Evolutionary conservation across 2,329 filamentous ascomycete genomes (phyloP).

Genomic region (Phialemoniopsis sp.): DNA sequence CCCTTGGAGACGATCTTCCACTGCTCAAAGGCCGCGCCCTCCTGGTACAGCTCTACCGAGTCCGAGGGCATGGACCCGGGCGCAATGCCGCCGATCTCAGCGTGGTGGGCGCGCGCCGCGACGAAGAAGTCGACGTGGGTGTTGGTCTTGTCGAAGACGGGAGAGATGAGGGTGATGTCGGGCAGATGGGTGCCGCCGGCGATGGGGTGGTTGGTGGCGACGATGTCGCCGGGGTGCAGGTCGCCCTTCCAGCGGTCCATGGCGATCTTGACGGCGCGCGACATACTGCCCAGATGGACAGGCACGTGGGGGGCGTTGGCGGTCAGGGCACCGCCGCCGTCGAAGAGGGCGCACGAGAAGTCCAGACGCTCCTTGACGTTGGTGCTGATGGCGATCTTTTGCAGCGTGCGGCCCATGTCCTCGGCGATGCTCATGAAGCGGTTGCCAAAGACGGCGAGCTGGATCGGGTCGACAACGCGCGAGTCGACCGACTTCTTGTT

Average conservation of each 20-base stretch:
- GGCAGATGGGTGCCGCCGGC: constrained; percentile 30
- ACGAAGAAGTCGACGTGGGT: constrained; percentile 35
- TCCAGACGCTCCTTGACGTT: constrained; percentile 80
- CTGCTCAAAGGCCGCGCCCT: constrained; percentile 53
- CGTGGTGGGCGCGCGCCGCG: constrained; percentile 62
- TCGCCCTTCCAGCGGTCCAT: constrained; percentile 59
- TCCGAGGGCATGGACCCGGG: constrained; percentile 73
- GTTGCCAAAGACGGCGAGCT: constrained; percentile 72
- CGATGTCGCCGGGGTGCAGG: constrained; percentile 25
- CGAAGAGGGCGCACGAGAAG: constrained; percentile 77
- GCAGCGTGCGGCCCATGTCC: constrained; percentile 73
- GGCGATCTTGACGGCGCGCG: constrained; percentile 69
- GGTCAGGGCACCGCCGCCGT: constrained; percentile 67
- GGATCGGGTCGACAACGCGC: constrained; percentile 61
- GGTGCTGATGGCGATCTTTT: constrained; percentile 72
- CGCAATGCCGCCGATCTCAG: constrained; percentile 53
- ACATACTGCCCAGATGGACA: constrained; percentile 74
- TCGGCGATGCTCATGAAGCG: constrained; percentile 82
- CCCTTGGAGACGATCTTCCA: constrained; percentile 64
- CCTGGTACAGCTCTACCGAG: constrained; percentile 54
- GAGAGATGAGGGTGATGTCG: constrained; percentile 28
- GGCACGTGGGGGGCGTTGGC: constrained; percentile 73
- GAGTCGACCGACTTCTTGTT: constrained; percentile 43
- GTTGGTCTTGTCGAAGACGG: constrained; percentile 36
- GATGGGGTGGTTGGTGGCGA: constrained; percentile 25